phyloP scores from a whole-genome alignment of 2,329 filamentous ascomycete genomes.

The Monilinia laxa region DNA sequence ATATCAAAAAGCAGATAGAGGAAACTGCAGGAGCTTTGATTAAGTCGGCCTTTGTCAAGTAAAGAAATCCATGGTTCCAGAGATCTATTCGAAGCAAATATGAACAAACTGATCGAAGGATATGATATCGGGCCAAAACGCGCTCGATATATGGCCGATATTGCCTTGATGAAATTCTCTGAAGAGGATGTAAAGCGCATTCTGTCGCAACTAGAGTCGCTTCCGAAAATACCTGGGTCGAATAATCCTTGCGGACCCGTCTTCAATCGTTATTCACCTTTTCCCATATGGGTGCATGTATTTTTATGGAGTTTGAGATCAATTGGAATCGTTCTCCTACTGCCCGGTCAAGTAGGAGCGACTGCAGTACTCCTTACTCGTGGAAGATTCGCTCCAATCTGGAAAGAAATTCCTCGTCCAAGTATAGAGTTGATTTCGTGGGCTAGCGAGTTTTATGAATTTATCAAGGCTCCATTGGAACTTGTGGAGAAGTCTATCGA shows the following conservation, averaged over 20 bases:
- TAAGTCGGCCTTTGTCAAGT: no score
- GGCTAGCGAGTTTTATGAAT: background rate
- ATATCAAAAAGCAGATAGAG: background rate
- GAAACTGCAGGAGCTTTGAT: background rate
- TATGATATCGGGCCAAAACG: background rate
- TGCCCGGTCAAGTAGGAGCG: background rate
- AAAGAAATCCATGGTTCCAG: no score
- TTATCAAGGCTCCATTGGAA: background rate
- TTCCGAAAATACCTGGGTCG: background rate
- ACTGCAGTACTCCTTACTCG: background rate
- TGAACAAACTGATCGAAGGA: background rate
- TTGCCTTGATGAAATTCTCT: background rate
- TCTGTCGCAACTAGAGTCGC: background rate
- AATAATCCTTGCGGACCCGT: constrained; percentile 13
- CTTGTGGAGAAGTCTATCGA: constrained; percentile 17
- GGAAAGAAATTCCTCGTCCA: background rate
- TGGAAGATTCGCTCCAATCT: background rate
- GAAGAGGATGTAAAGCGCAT: background rate
- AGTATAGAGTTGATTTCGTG: background rate
- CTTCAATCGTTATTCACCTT: background rate
- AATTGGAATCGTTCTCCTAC: background rate
- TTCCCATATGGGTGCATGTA: background rate
- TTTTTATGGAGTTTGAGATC: background rate
- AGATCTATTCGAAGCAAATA: background rate
- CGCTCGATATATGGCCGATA: background rate